Conservation (phyloP, 768 basidiomycete genomes). For the Pleurotus eryngii region DNA sequence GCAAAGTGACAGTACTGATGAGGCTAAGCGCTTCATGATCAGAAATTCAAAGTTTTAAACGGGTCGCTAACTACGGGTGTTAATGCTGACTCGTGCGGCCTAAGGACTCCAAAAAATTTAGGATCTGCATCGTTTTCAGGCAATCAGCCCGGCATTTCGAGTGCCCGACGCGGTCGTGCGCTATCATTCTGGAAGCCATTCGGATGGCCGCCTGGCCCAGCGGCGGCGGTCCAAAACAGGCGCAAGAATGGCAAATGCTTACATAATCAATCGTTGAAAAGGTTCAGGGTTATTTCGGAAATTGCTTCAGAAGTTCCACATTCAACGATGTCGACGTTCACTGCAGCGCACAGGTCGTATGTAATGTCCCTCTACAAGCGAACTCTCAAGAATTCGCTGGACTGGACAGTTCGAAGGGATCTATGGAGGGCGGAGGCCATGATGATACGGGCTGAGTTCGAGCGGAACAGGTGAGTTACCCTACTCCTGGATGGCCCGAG, state of each 20-base stretch:
- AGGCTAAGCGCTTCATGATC: too few species aligned
- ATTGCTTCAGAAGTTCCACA: constrained; percentile 14
- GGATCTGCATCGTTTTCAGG: too few species aligned
- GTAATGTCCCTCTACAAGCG: constrained; percentile 93
- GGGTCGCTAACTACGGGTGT: too few species aligned
- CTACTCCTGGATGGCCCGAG: background rate
- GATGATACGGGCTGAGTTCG: constrained; percentile 88
- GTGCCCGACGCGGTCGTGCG: too few species aligned
- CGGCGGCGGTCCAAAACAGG: too few species aligned
- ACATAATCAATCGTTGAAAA: constrained; percentile 1
- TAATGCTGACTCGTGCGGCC: too few species aligned
- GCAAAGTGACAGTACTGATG: too few species aligned
- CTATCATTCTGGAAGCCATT: too few species aligned
- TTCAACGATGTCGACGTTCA: constrained; percentile 55
- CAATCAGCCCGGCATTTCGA: too few species aligned
- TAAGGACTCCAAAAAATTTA: too few species aligned
- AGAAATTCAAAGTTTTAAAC: too few species aligned
- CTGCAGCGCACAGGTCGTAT: constrained; percentile 73
- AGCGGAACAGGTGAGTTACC: constrained; percentile 75
- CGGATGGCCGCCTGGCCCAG: too few species aligned
- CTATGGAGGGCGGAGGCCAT: constrained; percentile 84
- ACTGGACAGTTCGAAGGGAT: constrained; percentile 88
- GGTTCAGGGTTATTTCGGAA: constrained; percentile 2
- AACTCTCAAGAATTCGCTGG: constrained; percentile 78
- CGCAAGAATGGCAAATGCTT: background rate